Evolutionary conservation across 1,284 basidiomycete genomes (phyloP).

Genomic region (Tylopilus microsporus): DNA sequence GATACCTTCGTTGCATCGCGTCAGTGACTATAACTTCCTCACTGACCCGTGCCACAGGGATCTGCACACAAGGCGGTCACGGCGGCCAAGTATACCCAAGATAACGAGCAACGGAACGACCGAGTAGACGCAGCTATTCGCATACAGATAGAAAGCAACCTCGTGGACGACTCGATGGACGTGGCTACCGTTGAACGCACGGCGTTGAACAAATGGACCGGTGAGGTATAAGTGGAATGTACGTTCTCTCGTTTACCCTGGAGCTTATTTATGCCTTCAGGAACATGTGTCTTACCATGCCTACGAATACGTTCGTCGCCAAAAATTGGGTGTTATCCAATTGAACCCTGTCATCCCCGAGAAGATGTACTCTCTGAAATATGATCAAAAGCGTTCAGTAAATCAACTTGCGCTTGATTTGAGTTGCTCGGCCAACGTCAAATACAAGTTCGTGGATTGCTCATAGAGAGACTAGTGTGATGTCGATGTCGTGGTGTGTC

Average conservation of each 20-base stretch:
- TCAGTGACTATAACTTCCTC: conserved; percentile 48
- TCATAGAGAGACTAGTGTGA: too few species aligned
- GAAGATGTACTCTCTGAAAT: too few species aligned
- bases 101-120: conserved; percentile 67
- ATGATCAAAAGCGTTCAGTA: too few species aligned
- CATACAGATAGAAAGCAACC: conserved; percentile 76
- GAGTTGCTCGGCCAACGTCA: too few species aligned
- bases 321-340: conserved; percentile 87
- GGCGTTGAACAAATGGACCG: conserved; percentile 51
- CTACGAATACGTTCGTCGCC: conserved; percentile 91
- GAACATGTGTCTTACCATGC: conserved; percentile 85
- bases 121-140: conserved; percentile 79
- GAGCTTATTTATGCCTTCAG: conserved; percentile 33
- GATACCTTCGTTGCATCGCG: conserved; percentile 39
- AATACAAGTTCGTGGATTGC: too few species aligned
- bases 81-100: conserved; percentile 61
- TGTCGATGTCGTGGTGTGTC: too few species aligned
- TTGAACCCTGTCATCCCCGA: conserved; percentile 70
- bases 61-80: conserved; percentile 57
- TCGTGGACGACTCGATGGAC: conserved; percentile 82
- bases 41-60: conserved; percentile 53
- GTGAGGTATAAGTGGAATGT: conserved; percentile 51
- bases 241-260: conserved; percentile 1
- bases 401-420: too few species aligned
- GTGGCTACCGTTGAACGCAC: conserved; percentile 75